These are phyloP conservation scores for Suillus variegatus DNA, from an alignment of 768 basidiomycete species.

Conservation along the genomic window DNA sequence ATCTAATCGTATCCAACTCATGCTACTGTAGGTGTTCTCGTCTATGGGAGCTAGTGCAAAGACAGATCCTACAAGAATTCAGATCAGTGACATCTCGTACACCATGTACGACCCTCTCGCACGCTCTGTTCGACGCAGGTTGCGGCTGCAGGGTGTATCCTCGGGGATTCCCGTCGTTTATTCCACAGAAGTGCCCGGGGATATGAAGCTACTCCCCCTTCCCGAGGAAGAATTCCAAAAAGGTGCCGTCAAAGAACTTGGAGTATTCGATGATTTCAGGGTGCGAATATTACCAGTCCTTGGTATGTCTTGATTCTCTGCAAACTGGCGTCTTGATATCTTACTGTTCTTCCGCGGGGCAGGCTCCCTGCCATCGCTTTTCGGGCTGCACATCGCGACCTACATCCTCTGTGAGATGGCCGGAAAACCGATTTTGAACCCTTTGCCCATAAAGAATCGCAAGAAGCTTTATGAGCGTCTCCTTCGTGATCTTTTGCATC, in stretches of 20 bases:
- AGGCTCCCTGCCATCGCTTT: slow-evolving; percentile 80
- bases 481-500: slow-evolving; percentile 69
- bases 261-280: slow-evolving; percentile 89
- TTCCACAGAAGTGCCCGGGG: slow-evolving; percentile 90
- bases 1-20: neutral
- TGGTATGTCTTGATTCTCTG: slow-evolving; percentile 44
- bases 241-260: slow-evolving; percentile 86
- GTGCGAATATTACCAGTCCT: slow-evolving; percentile 93
- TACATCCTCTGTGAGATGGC: slow-evolving; percentile 88
- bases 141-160: slow-evolving; percentile 61
- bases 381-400: slow-evolving; percentile 87
- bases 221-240: slow-evolving; percentile 91
- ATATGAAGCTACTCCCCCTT: slow-evolving; percentile 86
- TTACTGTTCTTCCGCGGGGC: neutral
- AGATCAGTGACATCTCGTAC: slow-evolving; percentile 91
- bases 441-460: slow-evolving; percentile 83
- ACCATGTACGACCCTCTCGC: slow-evolving; percentile 96
- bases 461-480: slow-evolving; percentile 83
- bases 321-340: neutral
- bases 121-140: slow-evolving; percentile 79
- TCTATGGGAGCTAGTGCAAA: slow-evolving; percentile 98
- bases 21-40: slow-evolving; percentile 71
- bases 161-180: slow-evolving; percentile 88
- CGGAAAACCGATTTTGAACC: slow-evolving; percentile 79
- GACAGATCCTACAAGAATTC: slow-evolving; percentile 90